These are phyloP conservation scores for Chytriomyces hyalinus DNA, from an alignment of 192 early-diverging fungal species.

Conservation along the genomic window DNA sequence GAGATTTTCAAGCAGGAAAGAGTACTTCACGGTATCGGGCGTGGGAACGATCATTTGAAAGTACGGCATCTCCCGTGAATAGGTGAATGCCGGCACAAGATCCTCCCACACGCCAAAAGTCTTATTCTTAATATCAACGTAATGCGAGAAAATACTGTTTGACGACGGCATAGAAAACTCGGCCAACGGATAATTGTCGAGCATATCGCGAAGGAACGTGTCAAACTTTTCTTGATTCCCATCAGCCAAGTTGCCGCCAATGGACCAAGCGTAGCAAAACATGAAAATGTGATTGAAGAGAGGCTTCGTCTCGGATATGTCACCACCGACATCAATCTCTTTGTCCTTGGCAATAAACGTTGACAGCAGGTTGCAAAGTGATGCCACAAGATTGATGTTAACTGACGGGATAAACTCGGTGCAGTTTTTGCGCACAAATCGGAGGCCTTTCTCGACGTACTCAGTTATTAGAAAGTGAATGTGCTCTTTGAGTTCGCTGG, in stretches of 20 bases:
- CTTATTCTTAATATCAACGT: constrained; percentile 56
- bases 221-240: constrained; percentile 63
- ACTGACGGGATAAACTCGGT: constrained; percentile 60
- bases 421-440: constrained; percentile 56
- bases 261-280: constrained; percentile 63
- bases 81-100: constrained; percentile 60
- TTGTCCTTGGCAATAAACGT: constrained; percentile 52
- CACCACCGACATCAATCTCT: constrained; percentile 50
- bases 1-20: constrained; percentile 58
- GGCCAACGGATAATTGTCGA: constrained; percentile 49
- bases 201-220: constrained; percentile 58
- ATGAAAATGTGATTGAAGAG: constrained; percentile 59
- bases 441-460: constrained; percentile 59
- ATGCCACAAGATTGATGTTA: constrained; percentile 58
- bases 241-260: constrained; percentile 66
- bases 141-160: constrained; percentile 60
- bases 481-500: constrained; percentile 48
- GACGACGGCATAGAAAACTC: constrained; percentile 56
- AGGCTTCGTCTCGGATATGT: constrained; percentile 46
- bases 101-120: constrained; percentile 62
- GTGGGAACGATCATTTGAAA: constrained; percentile 72
- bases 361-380: constrained; percentile 54
- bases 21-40: constrained; percentile 63
- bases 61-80: constrained; percentile 58
- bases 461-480: constrained; percentile 42